Percentiles rank a stretch among this genome's conserved stretches.
phyloP scores from a whole-genome alignment of 352 stramenopile species.

The Sclerospora graminicola region DNA sequence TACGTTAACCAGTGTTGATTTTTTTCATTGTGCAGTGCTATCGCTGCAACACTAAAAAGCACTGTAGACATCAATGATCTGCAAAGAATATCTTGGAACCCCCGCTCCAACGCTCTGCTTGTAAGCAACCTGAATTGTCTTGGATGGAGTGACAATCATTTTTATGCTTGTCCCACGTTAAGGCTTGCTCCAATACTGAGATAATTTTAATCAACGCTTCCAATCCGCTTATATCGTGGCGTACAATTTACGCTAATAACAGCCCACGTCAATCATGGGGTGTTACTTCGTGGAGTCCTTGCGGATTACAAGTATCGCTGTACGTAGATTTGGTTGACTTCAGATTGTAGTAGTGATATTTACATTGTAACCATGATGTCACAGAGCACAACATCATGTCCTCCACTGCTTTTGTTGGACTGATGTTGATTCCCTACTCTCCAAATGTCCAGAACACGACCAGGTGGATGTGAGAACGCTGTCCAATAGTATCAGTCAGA shows the following conservation, averaged over 20 bases:
- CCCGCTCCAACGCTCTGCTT: slow-evolving; percentile 19
- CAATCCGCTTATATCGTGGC: slow-evolving; percentile 3
- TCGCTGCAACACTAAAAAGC: slow-evolving; percentile 10
- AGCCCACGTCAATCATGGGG: slow-evolving; percentile 10
- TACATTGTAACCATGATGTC: too few species aligned
- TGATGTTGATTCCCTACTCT: slow-evolving; percentile 7
- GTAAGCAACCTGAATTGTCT: slow-evolving; percentile 6
- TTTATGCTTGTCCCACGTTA: neutral
- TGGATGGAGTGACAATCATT: neutral
- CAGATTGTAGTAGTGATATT: too few species aligned
- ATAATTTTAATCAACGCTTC: slow-evolving; percentile 20
- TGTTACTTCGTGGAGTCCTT: slow-evolving; percentile 33
- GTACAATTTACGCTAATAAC: slow-evolving; percentile 7
- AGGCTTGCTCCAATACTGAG: slow-evolving; percentile 25
- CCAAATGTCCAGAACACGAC: slow-evolving; percentile 5
- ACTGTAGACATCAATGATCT: slow-evolving; percentile 5
- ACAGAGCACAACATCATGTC: slow-evolving; percentile 11
- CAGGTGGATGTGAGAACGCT: slow-evolving; percentile 10
- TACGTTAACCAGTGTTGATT: neutral
- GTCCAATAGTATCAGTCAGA: slow-evolving; percentile 1
- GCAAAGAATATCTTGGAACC: slow-evolving; percentile 30
- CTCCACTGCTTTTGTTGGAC: slow-evolving; percentile 25
- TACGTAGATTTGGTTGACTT: slow-evolving; percentile 8
- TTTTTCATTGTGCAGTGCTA: slow-evolving; percentile 2
- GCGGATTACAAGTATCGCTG: slow-evolving; percentile 30